phyloP scores from a whole-genome alignment of 2,329 filamentous ascomycete species.

The Aspergillus pseudoglaucus region DNA sequence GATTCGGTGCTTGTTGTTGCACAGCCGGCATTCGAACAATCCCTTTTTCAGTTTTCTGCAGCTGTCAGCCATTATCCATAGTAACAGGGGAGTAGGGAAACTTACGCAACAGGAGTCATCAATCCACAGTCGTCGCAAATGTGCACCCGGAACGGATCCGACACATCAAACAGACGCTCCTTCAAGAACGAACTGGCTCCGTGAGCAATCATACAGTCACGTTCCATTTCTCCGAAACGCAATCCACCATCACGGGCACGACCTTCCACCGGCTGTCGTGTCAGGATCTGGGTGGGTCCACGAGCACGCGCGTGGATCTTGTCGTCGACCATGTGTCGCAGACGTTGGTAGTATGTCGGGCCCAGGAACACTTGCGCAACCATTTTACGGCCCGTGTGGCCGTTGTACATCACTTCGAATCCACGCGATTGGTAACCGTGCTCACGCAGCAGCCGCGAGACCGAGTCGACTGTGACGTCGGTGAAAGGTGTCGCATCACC shows the following conservation, averaged over 20 bases:
- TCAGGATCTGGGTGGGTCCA: constrained; percentile 94
- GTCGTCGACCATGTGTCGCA: constrained; percentile 99
- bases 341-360: constrained; percentile 96
- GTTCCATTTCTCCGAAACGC: constrained; percentile 99
- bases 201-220: constrained; percentile 99
- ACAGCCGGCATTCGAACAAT: constrained; percentile 92
- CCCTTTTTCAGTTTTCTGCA: constrained; percentile 84
- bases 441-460: constrained; percentile 77
- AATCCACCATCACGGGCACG: constrained; percentile 95
- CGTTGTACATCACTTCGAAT: constrained; percentile 98
- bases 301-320: constrained; percentile 99
- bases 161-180: constrained; percentile 94
- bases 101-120: constrained; percentile 98
- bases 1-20: constrained; percentile 99
- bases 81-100: constrained; percentile 25
- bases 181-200: constrained; percentile 95
- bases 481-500: constrained; percentile 98
- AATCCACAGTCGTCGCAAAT: constrained; percentile 97
- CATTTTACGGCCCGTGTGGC: constrained; percentile 90
- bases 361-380: constrained; percentile 94
- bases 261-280: constrained; percentile 94
- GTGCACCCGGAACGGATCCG: constrained; percentile 95
- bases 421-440: constrained; percentile 95
- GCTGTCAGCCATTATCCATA: constrained; percentile 14
- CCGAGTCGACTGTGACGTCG: constrained; percentile 89